Conservation (phyloP, 148 eudicot species). For the Chenopodium suecicum region DNA sequence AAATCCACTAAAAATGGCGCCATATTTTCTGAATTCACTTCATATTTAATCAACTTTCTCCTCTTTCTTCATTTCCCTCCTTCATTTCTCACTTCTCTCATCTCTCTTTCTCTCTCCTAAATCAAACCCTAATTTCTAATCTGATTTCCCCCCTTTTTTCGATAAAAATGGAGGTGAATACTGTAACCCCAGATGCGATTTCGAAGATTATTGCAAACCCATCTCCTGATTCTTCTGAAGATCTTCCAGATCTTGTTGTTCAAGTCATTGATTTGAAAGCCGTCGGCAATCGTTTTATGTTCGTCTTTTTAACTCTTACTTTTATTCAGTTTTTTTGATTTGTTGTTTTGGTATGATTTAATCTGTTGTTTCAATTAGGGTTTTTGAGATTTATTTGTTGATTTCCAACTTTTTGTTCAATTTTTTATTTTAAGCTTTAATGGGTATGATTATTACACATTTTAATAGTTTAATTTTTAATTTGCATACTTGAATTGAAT, state of each 20-base stretch:
- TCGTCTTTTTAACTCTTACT: conserved; percentile 9
- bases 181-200: conserved; percentile 64
- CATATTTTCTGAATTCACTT: neutral
- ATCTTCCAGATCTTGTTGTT: conserved; percentile 53
- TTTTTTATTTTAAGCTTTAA: neutral
- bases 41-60: conserved; percentile 19
- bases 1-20: conserved; percentile 19
- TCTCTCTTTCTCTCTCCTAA: neutral
- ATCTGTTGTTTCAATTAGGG: neutral
- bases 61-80: neutral
- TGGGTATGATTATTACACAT: too few species aligned
- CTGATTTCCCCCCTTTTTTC: neutral
- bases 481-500: neutral
- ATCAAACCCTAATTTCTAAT: neutral
- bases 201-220: conserved; percentile 66
- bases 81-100: neutral
- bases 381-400: neutral
- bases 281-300: conserved; percentile 65
- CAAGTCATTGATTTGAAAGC: conserved; percentile 78
- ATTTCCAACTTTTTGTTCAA: neutral
- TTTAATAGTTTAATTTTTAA: neutral
- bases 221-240: conserved; percentile 61
- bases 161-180: conserved; percentile 38
- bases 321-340: neutral
- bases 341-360: neutral